A percentile compares a stretch with the other conserved stretches of the same genome.
Evolutionary conservation across 345 rosid species (phyloP).

Genomic region (Lepidium africanum): DNA sequence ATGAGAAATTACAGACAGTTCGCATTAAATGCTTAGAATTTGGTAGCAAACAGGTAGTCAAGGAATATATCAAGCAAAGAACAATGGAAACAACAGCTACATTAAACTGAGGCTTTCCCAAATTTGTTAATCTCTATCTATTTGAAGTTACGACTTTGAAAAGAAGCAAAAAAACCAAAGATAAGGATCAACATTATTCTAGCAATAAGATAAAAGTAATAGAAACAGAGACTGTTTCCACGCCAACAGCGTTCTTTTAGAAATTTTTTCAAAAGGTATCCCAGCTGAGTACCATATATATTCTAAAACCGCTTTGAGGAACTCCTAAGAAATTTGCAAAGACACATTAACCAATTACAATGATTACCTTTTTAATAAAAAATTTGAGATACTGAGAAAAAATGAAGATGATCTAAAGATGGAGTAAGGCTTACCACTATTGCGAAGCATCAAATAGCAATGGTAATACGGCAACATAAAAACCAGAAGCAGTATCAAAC

Average conservation of each 20-base stretch:
- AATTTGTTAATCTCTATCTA: background rate
- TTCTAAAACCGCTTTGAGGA: background rate
- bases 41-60: background rate
- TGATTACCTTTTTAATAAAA: background rate
- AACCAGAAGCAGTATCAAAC: conserved; percentile 73
- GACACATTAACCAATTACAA: background rate
- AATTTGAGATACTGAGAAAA: background rate
- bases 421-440: conserved; percentile 43
- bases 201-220: background rate
- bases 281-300: background rate
- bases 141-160: background rate
- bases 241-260: background rate
- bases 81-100: background rate
- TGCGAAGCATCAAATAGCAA: conserved; percentile 88
- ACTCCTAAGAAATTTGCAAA: background rate
- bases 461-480: conserved; percentile 92
- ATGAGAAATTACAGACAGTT: background rate
- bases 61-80: background rate
- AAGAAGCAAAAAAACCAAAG: background rate
- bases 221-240: background rate
- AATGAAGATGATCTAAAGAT: background rate
- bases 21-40: background rate
- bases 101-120: background rate
- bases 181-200: background rate
- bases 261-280: background rate